Base-by-base conservation (phyloP, 192 early-diverging fungal species). In the Coemansia sp. region DNA sequence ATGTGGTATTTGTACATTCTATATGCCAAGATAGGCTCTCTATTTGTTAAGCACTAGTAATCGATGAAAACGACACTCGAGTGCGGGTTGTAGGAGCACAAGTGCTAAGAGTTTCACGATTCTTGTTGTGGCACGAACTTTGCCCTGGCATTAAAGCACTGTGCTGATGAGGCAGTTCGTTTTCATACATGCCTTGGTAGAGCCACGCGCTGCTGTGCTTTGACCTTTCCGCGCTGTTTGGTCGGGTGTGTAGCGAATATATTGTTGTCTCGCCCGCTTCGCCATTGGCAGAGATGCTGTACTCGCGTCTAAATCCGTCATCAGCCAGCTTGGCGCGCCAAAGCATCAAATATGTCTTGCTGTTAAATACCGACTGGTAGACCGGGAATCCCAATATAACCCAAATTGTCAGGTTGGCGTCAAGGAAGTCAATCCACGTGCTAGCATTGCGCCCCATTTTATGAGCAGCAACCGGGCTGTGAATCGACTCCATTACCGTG, bases 351-450 rank as follows among this genome's bases (percentile, higher is more conserved):
- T 72, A 78, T 23, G 66, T 51, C 47, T 66, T 63, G 29, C 66
- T 61, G 32, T 78, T 29, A 60, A 72, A 78, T 54, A 78, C 24
- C 50, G 69, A 78, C 58, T 65, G 70, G 60, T 69, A 78, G 12
- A 78, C 63, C 5, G 75, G 75, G 25, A 72, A 61, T 5, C 43
- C 61, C 27, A 78, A 8, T 22, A 78, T 69, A 15, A 78, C 48
- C 75, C 75, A 78, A 0, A 78, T 25, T 14, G 71, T 68, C 8
- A 78, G 50, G 25, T 68, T 72, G 35, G 75, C 66, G 2, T 35
- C 54, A n/a, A 78, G 37, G 17, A 59, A 50, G 32, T 77, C 75
- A 21, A 68, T 37, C 35, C 56, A 23, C 1, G 75, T 77, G 41
- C 62, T 68, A 23, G 63, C 62, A 15, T 68, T 45, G 19, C 75